These are phyloP conservation scores for Beauveria scarabaeidicola DNA, from an alignment of 2,329 filamentous ascomycete species.

Conservation along the genomic window DNA sequence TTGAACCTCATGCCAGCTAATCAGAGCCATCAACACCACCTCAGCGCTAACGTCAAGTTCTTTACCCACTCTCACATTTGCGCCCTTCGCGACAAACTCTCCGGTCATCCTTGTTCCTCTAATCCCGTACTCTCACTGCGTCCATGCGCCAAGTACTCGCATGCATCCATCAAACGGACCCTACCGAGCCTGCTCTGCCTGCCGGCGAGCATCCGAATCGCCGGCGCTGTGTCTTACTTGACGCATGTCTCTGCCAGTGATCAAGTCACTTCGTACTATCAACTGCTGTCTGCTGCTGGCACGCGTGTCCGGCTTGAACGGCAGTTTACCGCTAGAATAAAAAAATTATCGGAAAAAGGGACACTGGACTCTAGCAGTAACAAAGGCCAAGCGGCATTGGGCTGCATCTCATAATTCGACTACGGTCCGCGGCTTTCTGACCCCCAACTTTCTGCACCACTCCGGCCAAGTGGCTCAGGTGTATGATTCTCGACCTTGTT, in stretches of 20 bases:
- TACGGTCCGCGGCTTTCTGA: neutral
- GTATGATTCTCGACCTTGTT: neutral
- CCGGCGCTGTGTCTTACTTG: neutral
- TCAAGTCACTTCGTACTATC: neutral
- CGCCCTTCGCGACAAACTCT: neutral
- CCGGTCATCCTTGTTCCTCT: neutral
- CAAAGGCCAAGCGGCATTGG: neutral
- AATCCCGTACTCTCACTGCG: neutral
- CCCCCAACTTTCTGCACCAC: neutral
- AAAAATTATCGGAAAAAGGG: neutral
- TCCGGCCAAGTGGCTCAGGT: neutral
- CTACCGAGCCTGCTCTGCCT: neutral
- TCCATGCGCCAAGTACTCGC: neutral
- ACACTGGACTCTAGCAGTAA: neutral
- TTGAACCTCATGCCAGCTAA: neutral
- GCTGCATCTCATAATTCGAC: neutral
- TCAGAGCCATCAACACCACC: neutral
- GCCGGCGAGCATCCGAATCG: neutral
- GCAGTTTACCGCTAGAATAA: neutral
- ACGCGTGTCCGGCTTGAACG: neutral
- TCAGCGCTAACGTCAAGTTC: neutral
- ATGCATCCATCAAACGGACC: neutral
- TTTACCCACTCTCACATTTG: neutral
- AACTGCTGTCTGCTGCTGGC: neutral
- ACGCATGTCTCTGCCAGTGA: neutral